Evolutionary conservation across 2,329 filamentous ascomycete species (phyloP), one percentile per base, ranked within the genome.

Genomic region (Epichloe brachyelytri): DNA sequence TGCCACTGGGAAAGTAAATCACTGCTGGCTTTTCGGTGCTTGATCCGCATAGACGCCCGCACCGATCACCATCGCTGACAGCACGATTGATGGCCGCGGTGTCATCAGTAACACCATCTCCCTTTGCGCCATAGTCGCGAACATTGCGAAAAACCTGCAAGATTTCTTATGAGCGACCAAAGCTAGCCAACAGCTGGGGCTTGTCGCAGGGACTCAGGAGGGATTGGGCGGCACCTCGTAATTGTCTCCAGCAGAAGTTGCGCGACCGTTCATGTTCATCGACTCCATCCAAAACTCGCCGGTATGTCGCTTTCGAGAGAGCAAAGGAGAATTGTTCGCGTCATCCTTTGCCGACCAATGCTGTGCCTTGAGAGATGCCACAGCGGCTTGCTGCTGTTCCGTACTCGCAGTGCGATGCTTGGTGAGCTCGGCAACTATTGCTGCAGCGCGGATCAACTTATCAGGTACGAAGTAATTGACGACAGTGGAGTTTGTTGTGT

Each of bases 41-140:
- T 3, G 74, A 39, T 0, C 19, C 41, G 53, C 58, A 65, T 36
- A 54, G 51, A 19, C 46, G 17, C n/a, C 63, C 62, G 43, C 61
- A 65, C 14, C 71, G 63, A 12, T 62, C 59, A 8, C 70, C 68
- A 48, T 57, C 60, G 11, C 62, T 65, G 39, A 74, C 71, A 4
- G 72, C 71, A 6, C 48, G 43, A 44, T 74, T 69, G 56, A 82
- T 81, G 4, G 78, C 78, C 22, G 66, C 73, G 3, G 78, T 80
- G n/a, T 44, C 43, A 17, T 44, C 43, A n/a, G 43, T 44, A 14
- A 44, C 43, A 30, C 43, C 43, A 15, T 44, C 43, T 14, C 43
- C 43, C 14, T 15, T 17, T 15, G 43, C 43, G 12, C 43, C 43
- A 41, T 41, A 30, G 2, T 33, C 43, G 19, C 12, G 3, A 26